Evolutionary conservation across 2,329 filamentous ascomycete genomes (phyloP), one percentile per base, ranked within the genome.

Genomic region (Arthroderma sp.): DNA sequence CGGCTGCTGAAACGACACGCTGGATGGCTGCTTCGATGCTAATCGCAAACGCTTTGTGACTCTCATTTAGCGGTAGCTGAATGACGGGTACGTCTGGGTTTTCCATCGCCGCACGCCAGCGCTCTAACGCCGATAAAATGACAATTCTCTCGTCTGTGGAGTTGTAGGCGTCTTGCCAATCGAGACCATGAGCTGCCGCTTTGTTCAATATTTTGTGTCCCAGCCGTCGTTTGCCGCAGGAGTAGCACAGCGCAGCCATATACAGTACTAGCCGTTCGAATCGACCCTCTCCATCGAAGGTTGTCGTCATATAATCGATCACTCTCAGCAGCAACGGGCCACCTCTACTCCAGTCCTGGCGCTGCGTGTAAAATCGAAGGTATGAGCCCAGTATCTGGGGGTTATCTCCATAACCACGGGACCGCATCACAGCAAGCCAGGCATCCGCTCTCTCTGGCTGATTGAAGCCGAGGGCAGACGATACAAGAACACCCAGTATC

Each of bases 391-490:
- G 60, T n/a, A 69, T 70, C 15, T 63, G 60, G 57, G 68, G 67
- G 35, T 69, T 67, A 54, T 74, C 72, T 56, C 68, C 65, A 56
- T 70, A 73, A 5, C 72, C 72, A 7, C 63, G 61, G 6, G 64
- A 60, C 23, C 71, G 66, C 38, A 68, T 66, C 37, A 66, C 64
- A 38, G 71, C 65, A n/a, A 72, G 64, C 64, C 69, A 74, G 4
- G 71, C 72, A 43, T 74, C 68, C 9, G 72, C 72, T 62, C 68
- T 66, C 33, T 73, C 66, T 3, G 69, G 68, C 51, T 74, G 72
- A 35, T 74, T 66, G 37, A 74, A 74, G 8, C 69, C 66, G n/a
- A 74, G 63, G 33, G 68, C 67, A 15, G 68, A 65, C 2, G 65
- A 63, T 37, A 74, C 71, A 11, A 74, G 63, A n/a, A 67, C 64